These are phyloP conservation scores for Globisporangium rhizosaccharum DNA, from an alignment of 352 stramenopile genomes.

Conservation along the genomic window DNA sequence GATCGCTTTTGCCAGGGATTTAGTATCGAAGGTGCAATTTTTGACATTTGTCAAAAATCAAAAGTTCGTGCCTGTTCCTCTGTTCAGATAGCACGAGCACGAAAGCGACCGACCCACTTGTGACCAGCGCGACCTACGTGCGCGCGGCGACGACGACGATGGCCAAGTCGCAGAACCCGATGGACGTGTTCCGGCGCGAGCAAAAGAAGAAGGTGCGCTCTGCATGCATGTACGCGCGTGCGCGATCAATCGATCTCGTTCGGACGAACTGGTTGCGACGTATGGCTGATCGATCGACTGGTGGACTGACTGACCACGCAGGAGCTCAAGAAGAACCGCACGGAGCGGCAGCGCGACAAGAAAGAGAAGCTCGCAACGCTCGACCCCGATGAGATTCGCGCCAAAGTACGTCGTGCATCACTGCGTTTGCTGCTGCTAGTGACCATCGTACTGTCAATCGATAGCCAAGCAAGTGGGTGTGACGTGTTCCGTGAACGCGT, in stretches of 20 bases:
- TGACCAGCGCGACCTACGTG: no score
- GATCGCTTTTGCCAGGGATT: no score
- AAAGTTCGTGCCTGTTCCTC: no score
- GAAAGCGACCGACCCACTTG: no score
- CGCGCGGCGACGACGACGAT: slow-evolving; percentile 17
- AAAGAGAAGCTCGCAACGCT: slow-evolving; percentile 53
- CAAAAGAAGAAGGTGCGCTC: slow-evolving; percentile 74
- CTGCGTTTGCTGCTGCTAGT: not conserved
- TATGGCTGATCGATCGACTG: no score
- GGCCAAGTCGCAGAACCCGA: slow-evolving; percentile 59
- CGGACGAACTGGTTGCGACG: no score
- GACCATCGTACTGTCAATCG: not conserved
- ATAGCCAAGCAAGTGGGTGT: not conserved
- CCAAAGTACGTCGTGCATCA: slow-evolving; percentile 20
- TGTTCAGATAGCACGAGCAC: no score
- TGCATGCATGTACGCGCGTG: not conserved
- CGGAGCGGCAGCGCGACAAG: slow-evolving; percentile 57
- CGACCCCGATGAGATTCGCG: slow-evolving; percentile 44
- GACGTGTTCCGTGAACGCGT: not conserved
- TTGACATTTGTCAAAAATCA: no score
- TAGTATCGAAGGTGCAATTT: no score
- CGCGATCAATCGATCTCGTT: no score
- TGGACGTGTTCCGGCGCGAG: slow-evolving; percentile 67
- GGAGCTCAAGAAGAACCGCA: slow-evolving; percentile 72
- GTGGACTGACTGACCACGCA: slow-evolving; percentile 11